Base-by-base conservation (phyloP, 139 green algal species). In the Limnomonas spitsbergensis region DNA sequence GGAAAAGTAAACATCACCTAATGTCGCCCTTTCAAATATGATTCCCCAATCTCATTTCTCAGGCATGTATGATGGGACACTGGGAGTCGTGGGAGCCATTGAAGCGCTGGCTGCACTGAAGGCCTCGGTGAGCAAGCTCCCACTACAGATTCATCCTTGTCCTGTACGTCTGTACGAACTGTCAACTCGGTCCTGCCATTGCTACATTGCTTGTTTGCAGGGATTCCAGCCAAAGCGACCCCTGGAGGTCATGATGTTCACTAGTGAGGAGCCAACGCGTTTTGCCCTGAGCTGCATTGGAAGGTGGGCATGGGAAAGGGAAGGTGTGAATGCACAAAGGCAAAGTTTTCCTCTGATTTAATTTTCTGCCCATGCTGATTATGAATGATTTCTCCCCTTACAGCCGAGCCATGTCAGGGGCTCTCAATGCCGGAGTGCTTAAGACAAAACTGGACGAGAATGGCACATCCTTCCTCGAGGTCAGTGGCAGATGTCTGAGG, bases 171-270 rank as follows among this genome's bases (percentile, higher is more conserved):
- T 54, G 42, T n/a, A n/a, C n/a, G n/a, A n/a, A n/a, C n/a, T n/a
- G n/a, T n/a, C n/a, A n/a, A n/a, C n/a, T n/a, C n/a, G n/a, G n/a
- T n/a, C n/a, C n/a, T n/a, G n/a, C n/a, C n/a, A 61, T 61, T 61
- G 14, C 20, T 61, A 61, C 14, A 61, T 61, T 61, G 47, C 47
- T 61, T 61, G 47, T 61, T 3, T 35, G 4, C 86, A 91, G 84
- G 90, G 91, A 14, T 99, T 94, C 79, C 53, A 85, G 69, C 94
- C 95, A 0, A 76, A 54, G 4, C 81, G 84, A 1, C 72, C 89
- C 1, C 81, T 99, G 1, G 94, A 98, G 52, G 93, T 95, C 4
- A 74, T 99, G n/a, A 97, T 99, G 90, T 99, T 99, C 80, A 98
- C 94, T 0, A 93, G 83, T 4, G 95, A 99, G 81, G 95, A 99